phyloP scores from a whole-genome alignment of 805 yeast species.

The Kluyveromyces starmeri region DNA sequence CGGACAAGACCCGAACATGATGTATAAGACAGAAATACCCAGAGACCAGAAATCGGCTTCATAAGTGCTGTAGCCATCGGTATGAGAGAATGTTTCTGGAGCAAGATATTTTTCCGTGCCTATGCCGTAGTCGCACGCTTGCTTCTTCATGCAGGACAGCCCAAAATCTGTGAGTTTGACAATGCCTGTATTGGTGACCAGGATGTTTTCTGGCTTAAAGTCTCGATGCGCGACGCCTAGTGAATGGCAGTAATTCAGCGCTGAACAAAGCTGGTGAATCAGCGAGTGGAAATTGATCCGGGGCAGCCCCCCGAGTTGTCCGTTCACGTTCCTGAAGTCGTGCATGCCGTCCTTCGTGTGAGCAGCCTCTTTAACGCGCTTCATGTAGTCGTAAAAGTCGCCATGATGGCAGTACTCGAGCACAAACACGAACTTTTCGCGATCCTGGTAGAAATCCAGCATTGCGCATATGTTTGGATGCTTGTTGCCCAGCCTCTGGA shows the following conservation, averaged over 20 bases:
- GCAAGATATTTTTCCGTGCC: slow-evolving; percentile 92
- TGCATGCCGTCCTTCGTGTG: slow-evolving; percentile 5
- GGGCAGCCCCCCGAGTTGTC: slow-evolving; percentile 5
- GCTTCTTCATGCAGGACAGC: slow-evolving; percentile 37
- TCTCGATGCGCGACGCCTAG: slow-evolving; percentile 60
- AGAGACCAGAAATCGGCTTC: slow-evolving; percentile 83
- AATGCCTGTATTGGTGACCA: slow-evolving; percentile 41
- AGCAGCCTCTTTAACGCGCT: slow-evolving; percentile 9
- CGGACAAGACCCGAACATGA: slow-evolving; percentile 78
- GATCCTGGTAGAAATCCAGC: slow-evolving; percentile 48
- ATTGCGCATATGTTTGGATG: slow-evolving; percentile 52
- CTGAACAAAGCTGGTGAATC: slow-evolving; percentile 43
- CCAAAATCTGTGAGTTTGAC: slow-evolving; percentile 73
- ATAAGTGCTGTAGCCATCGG: slow-evolving; percentile 51
- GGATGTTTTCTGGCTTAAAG: slow-evolving; percentile 64
- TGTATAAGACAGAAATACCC: slow-evolving; percentile 71
- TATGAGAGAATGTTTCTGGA: slow-evolving; percentile 59
- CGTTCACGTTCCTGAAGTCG: slow-evolving; percentile 12
- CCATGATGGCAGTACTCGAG: slow-evolving; percentile 62
- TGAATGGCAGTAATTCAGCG: slow-evolving; percentile 46
- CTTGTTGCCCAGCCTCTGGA: slow-evolving; percentile 32
- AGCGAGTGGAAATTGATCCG: slow-evolving; percentile 29
- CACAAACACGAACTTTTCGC: slow-evolving; percentile 43
- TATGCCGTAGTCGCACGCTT: slow-evolving; percentile 32
- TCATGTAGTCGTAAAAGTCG: slow-evolving; percentile 51